A percentile compares a stretch with the other conserved stretches of the same genome.
phyloP scores from a whole-genome alignment of 2,329 filamentous ascomycete species.

The Phialophora tarda region DNA sequence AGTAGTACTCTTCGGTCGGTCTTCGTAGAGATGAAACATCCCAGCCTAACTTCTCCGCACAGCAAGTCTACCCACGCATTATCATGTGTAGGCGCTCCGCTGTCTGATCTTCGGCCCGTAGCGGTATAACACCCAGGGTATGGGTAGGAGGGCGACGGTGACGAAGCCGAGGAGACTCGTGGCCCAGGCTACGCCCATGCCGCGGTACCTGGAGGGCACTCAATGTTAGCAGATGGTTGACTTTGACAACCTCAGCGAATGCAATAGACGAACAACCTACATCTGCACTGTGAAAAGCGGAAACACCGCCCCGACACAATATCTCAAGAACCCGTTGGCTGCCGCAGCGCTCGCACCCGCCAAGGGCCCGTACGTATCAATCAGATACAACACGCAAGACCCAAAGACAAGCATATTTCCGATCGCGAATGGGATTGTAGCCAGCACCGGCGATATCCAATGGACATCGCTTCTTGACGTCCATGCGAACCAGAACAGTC shows the following conservation, averaged over 20 bases:
- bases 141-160: conserved; percentile 45
- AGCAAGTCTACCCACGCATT: not conserved
- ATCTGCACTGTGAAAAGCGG: conserved; percentile 47
- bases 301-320: conserved; percentile 45
- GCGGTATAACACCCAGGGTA: conserved; percentile 52
- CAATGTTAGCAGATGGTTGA: not conserved
- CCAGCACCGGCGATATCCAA: conserved; percentile 46
- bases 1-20: not conserved
- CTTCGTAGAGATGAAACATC: not conserved
- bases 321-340: conserved; percentile 46
- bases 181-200: conserved; percentile 45
- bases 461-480: conserved; percentile 49
- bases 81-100: conserved; percentile 44
- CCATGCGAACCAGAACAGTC: conserved; percentile 57
- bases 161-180: conserved; percentile 45
- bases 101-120: conserved; percentile 48
- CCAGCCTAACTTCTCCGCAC: not conserved
- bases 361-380: conserved; percentile 42
- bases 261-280: conserved; percentile 31
- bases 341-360: conserved; percentile 43
- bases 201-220: conserved; percentile 34
- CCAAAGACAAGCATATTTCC: conserved; percentile 45
- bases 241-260: not conserved
- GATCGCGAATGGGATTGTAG: conserved; percentile 40
- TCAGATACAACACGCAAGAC: conserved; percentile 53